These are phyloP conservation scores for Nyctanthes arbortristis DNA, from an alignment of 257 asterid species.

Conservation along the genomic window DNA sequence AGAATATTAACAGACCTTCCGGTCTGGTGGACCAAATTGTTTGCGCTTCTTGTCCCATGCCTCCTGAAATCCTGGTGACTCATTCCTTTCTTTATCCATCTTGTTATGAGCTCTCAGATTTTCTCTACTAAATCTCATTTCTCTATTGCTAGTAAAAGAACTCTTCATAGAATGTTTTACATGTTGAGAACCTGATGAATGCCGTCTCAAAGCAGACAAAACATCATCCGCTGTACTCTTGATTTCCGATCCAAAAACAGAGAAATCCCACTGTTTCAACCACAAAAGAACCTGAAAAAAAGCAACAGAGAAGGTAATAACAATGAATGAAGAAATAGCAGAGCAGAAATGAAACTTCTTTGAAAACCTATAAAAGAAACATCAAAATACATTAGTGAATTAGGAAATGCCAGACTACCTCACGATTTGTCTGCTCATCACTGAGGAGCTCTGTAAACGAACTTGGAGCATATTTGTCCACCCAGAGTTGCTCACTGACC, in stretches of 20 bases:
- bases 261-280: slow-evolving; percentile 98
- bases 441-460: slow-evolving; percentile 98
- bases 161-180: slow-evolving; percentile 49
- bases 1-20: slow-evolving; percentile 55
- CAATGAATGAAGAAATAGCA: slow-evolving; percentile 10
- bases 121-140: slow-evolving; percentile 41
- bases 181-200: slow-evolving; percentile 64
- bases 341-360: slow-evolving; percentile 5
- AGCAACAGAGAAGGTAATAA: slow-evolving; percentile 21
- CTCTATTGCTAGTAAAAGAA: slow-evolving; percentile 48
- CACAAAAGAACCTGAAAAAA: slow-evolving; percentile 83
- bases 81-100: slow-evolving; percentile 45
- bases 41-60: slow-evolving; percentile 58
- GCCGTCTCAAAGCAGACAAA: slow-evolving; percentile 82
- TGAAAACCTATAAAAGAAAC: slow-evolving; percentile 19
- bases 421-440: slow-evolving; percentile 95
- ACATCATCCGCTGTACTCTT: slow-evolving; percentile 86
- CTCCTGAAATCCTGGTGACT: slow-evolving; percentile 51
- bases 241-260: slow-evolving; percentile 88
- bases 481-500: slow-evolving; percentile 82
- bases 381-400: slow-evolving; percentile 17
- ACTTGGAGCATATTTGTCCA: slow-evolving; percentile 93
- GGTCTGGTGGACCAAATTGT: slow-evolving; percentile 78
- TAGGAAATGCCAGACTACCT: slow-evolving; percentile 50
- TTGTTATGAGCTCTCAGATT: slow-evolving; percentile 36